Conservation (phyloP, 228 moss, liverwort and hornwort genomes). For the Sphagnum magellanicum region DNA sequence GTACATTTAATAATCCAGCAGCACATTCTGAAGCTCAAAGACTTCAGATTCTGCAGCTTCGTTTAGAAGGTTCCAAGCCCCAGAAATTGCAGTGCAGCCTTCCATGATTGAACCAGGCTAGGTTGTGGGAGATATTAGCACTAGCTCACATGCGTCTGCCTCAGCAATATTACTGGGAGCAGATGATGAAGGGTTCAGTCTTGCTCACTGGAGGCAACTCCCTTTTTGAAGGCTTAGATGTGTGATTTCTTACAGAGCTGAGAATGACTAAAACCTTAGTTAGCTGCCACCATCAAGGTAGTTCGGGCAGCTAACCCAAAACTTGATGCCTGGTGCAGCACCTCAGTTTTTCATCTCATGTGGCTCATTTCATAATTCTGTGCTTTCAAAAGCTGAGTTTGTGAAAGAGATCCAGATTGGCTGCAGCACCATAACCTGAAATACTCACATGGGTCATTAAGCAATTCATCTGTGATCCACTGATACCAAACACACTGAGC, state of each 20-base stretch:
- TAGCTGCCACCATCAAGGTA: slow-evolving; percentile 30
- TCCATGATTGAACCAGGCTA: slow-evolving; percentile 83
- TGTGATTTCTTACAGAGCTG: slow-evolving; percentile 59
- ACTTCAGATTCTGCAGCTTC: slow-evolving; percentile 70
- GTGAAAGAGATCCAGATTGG: slow-evolving; percentile 86
- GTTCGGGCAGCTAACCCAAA: slow-evolving; percentile 55
- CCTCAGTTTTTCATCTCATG: slow-evolving; percentile 56
- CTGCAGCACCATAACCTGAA: slow-evolving; percentile 70
- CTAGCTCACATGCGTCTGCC: slow-evolving; percentile 69
- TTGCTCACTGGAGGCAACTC: slow-evolving; percentile 83
- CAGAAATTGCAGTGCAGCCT: slow-evolving; percentile 87
- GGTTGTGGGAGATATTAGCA: slow-evolving; percentile 70
- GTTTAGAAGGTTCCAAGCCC: slow-evolving; percentile 66
- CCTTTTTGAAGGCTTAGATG: slow-evolving; percentile 62
- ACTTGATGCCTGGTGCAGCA: slow-evolving; percentile 85
- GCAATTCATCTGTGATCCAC: too few relatives aligned
- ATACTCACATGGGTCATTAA: slow-evolving; percentile 31
- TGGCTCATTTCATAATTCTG: slow-evolving; percentile 48
- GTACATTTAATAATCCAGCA: slow-evolving; percentile 9
- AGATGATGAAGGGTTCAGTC: slow-evolving; percentile 68
- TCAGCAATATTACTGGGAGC: slow-evolving; percentile 28
- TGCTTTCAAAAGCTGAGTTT: slow-evolving; percentile 69
- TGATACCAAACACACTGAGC: too few relatives aligned
- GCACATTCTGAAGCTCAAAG: slow-evolving; percentile 57
- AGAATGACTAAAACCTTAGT: slow-evolving; percentile 58